Evolutionary conservation across 192 early-diverging fungal genomes (phyloP).

Genomic region (Coemansia sp.): DNA sequence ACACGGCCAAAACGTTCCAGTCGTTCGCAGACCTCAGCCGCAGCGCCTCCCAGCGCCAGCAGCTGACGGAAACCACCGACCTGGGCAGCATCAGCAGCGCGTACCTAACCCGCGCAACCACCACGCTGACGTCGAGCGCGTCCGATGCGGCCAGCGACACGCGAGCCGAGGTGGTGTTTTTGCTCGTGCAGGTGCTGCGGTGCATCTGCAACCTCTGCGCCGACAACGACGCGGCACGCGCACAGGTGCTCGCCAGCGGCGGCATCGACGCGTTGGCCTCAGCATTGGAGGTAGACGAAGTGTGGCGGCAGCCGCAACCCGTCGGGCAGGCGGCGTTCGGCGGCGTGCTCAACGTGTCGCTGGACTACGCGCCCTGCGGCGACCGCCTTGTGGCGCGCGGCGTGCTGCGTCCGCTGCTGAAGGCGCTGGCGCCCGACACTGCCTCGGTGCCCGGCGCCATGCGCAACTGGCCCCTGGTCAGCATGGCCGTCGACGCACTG

Average conservation of each 20-base stretch:
- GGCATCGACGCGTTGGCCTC: slow-evolving; percentile 14
- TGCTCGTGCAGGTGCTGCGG: slow-evolving; percentile 37
- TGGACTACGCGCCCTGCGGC: slow-evolving; percentile 20
- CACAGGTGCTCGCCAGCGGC: slow-evolving; percentile 8
- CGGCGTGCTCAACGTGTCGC: slow-evolving; percentile 35
- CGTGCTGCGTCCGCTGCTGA: slow-evolving; percentile 19
- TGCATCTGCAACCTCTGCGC: slow-evolving; percentile 47
- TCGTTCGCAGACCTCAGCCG: slow-evolving; percentile 36
- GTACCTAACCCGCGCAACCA: neutral
- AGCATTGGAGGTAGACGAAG: slow-evolving; percentile 13
- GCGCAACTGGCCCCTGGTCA: slow-evolving; percentile 16
- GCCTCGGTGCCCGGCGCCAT: neutral
- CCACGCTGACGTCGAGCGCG: too few relatives aligned
- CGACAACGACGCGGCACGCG: slow-evolving; percentile 28
- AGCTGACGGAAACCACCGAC: slow-evolving; percentile 6
- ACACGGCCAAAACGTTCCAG: slow-evolving; percentile 36
- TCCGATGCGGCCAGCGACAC: neutral
- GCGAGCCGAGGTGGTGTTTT: slow-evolving; percentile 31
- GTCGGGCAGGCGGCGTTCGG: slow-evolving; percentile 42
- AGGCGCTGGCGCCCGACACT: slow-evolving; percentile 12
- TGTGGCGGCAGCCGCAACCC: slow-evolving; percentile 28
- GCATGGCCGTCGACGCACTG: slow-evolving; percentile 35
- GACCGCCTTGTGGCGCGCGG: slow-evolving; percentile 16
- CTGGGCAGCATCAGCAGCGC: slow-evolving; percentile 15
- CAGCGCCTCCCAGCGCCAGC: slow-evolving; percentile 7